Base-by-base conservation (phyloP, 345 rosid species). In the Salix dunnii region DNA sequence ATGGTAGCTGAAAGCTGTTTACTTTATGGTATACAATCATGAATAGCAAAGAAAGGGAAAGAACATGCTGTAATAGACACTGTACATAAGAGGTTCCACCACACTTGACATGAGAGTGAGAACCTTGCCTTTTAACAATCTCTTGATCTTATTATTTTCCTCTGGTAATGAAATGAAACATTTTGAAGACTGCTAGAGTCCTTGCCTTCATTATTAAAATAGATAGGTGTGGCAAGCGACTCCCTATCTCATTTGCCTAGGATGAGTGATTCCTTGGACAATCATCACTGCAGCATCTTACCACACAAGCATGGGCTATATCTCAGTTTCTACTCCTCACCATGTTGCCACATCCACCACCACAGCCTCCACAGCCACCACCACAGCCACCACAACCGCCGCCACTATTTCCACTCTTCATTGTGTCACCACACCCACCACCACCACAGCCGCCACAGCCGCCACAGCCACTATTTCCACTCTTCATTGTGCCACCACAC, bases 381-480 rank as follows among this genome's bases (percentile, higher is more conserved):
- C 71, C 53, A 9, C 78, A 42, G 2, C 74, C 63, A 16, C 49
- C 49, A 46, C 51, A 48, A 14, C 64, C 16, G 11, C 61, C 23
- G 0, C 75, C 75, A 35, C 71, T 70, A 7, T 63, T 49, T 2
- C 80, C 66, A 48, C 79, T 58, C 6, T 42, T 49, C 2, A 75
- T 10, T 63, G 23, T n/a, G 60, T 17, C 21, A 25, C 77, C 65
- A 9, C 49, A 64, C 14, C 66, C 38, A 36, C 75, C 16, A 7
- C 67, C 35, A 35, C 68, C 68, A 11, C 78, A 53, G 0, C 78
- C 73, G 0, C 78, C 60, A 2, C 73, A 33, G 4, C 35, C 35
- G 2, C 78, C 78, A 2, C 78, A 67, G 1, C 78, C 73, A 36
- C 73, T 36, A 14, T 55, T 68, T 13, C 76, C 76, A 73, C 60